Base-by-base conservation (phyloP, 1,139 yeast species). In the Debaryomyces robertsiae region DNA sequence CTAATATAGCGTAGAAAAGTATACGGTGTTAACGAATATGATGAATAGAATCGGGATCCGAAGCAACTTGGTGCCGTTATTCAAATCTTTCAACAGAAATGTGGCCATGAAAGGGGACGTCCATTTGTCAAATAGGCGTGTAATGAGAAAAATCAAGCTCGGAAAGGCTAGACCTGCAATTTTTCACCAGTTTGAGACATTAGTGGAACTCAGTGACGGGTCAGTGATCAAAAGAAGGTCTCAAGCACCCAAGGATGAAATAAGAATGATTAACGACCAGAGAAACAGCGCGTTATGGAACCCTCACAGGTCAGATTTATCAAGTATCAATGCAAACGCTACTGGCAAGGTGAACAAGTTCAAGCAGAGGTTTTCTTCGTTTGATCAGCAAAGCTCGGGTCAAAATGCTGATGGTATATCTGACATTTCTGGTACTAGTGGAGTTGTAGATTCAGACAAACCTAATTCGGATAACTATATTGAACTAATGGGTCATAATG, bases 151-250 rank as follows among this genome's bases (percentile, higher is more conserved):
- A 52, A 78, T 79, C 52, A 61, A 68, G 49, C 68, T 79, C 46
- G 96, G 96, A 38, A 84, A 83, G 59, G 90, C 96, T 13, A 79
- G 97, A 65, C 97, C 98, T 2, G 90, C 96, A 31, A 85, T 91
- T 33, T 91, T 88, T 65, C 79, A 91, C 67, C 89, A 88, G 59
- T 93, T 93, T 59, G 91, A 91, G 48, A 86, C 94, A 30, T 67
- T 77, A 35, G 91, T 93, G 9, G 96, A 91, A 63, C 75, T 91
- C 43, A 84, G 95, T 52, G 98, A 93, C 60, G 98, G 98, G 2
- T 85, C 96, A 23, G 95, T 95, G 1, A 73, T 89, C 28, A 73
- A 71, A 28, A 78, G 98, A 65, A 76, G 88, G 55, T 82, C 96
- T 0, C 96, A 87, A 51, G 90, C 82, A 44, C 98, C 98, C 5